phyloP scores from a whole-genome alignment of 306 rosid species.

The Pterocarpus macrocarpus region DNA sequence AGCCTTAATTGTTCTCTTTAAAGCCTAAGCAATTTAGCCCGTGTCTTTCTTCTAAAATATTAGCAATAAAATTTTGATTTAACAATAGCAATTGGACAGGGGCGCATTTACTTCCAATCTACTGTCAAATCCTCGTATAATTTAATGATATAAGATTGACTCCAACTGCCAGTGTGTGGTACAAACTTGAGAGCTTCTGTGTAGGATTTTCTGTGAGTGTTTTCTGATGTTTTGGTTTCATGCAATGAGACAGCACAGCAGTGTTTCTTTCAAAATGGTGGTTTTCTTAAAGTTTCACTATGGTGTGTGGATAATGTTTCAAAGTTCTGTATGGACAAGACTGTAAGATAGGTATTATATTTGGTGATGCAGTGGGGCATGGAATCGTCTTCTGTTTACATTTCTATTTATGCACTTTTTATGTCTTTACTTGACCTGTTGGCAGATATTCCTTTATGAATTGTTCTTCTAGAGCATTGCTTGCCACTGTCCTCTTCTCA shows the following conservation, averaged over 20 bases:
- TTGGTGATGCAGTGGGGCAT: neutral
- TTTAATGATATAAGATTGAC: neutral
- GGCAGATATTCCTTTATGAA: neutral
- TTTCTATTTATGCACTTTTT: too few species aligned
- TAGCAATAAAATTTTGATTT: conserved; percentile 2
- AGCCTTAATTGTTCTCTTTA: neutral
- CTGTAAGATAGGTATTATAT: conserved; percentile 8
- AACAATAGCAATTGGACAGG: conserved; percentile 1
- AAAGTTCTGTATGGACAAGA: conserved; percentile 20
- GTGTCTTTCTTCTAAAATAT: conserved; percentile 3
- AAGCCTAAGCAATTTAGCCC: conserved; percentile 9
- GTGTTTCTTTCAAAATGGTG: too few species aligned
- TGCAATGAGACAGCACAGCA: neutral
- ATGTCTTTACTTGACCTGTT: too few species aligned
- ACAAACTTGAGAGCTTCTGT: conserved; percentile 24
- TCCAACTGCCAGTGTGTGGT: neutral
- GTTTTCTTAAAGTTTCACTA: neutral
- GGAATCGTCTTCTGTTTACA: too few species aligned
- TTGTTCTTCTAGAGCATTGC: conserved; percentile 24
- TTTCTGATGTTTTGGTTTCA: neutral
- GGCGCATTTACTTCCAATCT: conserved; percentile 10
- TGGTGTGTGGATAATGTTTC: neutral
- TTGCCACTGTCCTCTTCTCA: conserved; percentile 35
- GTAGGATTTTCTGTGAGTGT: conserved; percentile 4
- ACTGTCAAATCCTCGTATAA: neutral